phyloP scores from a whole-genome alignment of 2,329 filamentous ascomycete genomes.

The Eutypa lata region DNA sequence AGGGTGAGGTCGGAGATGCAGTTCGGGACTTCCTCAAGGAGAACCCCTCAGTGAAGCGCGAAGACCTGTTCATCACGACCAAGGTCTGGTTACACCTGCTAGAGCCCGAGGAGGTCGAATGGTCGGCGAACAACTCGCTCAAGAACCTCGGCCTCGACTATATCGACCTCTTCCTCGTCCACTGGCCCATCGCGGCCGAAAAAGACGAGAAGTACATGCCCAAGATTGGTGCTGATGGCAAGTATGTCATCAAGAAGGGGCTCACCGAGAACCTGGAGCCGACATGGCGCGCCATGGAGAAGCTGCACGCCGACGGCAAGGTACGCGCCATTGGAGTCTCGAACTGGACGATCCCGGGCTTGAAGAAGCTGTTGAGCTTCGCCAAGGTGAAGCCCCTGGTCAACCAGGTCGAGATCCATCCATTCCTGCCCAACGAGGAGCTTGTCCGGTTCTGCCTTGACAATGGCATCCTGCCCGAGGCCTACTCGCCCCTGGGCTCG shows the following conservation, averaged over 20 bases:
- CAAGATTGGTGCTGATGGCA: conserved; percentile 43
- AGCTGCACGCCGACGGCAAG: conserved; percentile 28
- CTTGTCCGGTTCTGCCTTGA: conserved; percentile 52
- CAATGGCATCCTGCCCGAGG: conserved; percentile 48
- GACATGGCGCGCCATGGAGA: conserved; percentile 61
- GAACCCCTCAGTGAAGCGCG: conserved; percentile 44
- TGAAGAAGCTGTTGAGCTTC: conserved; percentile 37
- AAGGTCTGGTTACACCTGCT: conserved; percentile 70
- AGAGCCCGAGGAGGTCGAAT: conserved; percentile 56
- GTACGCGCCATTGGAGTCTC: conserved; percentile 41
- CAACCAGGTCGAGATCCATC: conserved; percentile 47
- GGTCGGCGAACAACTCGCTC: conserved; percentile 50
- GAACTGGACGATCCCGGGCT: conserved; percentile 40
- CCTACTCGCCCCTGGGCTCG: conserved; percentile 55
- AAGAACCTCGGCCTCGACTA: conserved; percentile 53
- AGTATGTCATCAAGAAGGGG: conserved; percentile 51
- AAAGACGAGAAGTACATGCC: conserved; percentile 38
- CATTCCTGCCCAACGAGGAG: conserved; percentile 44
- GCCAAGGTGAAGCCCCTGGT: conserved; percentile 37
- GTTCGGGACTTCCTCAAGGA: conserved; percentile 44
- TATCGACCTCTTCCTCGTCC: conserved; percentile 58
- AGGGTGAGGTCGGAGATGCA: conserved; percentile 56
- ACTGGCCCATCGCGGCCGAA: conserved; percentile 46
- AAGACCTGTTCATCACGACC: conserved; percentile 58
- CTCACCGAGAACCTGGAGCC: conserved; percentile 64